Conservation (phyloP, 176 grass and related monocot genomes). For the Dactylis glomerata region DNA sequence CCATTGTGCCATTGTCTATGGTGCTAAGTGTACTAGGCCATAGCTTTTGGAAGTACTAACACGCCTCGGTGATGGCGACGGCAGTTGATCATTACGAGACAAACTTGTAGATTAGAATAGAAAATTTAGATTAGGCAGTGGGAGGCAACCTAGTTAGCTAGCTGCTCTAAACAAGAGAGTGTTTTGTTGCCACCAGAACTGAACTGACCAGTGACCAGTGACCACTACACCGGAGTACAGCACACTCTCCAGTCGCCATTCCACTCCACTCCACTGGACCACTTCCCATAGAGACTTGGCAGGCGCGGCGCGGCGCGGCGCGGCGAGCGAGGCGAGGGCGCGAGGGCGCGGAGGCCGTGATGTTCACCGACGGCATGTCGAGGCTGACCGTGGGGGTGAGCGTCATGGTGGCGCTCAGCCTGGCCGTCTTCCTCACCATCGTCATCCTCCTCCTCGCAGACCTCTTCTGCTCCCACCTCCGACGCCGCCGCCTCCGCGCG, state of each 20-base stretch:
- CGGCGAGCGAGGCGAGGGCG: neutral
- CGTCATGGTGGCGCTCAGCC: constrained; percentile 47
- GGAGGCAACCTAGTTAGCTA: neutral
- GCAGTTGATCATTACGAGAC: constrained; percentile 34
- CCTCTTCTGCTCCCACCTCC: constrained; percentile 56
- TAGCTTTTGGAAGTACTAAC: constrained; percentile 38
- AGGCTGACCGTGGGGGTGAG: constrained; percentile 41
- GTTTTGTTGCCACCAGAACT: constrained; percentile 12
- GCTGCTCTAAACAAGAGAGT: constrained; percentile 6
- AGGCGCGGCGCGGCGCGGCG: neutral
- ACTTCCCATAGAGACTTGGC: neutral
- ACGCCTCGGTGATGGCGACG: neutral
- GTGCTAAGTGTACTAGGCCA: neutral
- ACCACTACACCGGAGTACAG: neutral
- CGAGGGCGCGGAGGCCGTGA: neutral
- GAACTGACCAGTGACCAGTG: neutral
- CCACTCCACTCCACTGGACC: neutral
- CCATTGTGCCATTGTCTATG: neutral
- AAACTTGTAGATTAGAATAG: constrained; percentile 10
- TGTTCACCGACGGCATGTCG: constrained; percentile 46
- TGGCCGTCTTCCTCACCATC: constrained; percentile 52
- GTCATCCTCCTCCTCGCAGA: constrained; percentile 48
- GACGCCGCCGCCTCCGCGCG: constrained; percentile 7
- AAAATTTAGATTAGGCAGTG: neutral
- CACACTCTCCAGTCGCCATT: neutral